These are phyloP conservation scores for Helianthus annuus DNA, from an alignment of 129 eudicot species.

Conservation along the genomic window HanXRQr2.0-SUNRISE NC_035437.2:73857818-73858317, in stretches of 20 bases:
- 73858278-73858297: conserved; percentile 10
- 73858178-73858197: not conserved
- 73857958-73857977: too few relatives aligned
- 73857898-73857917: not conserved
- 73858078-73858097: conserved; percentile 6
- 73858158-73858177: not conserved
- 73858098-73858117: conserved; percentile 15
- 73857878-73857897: conserved; percentile 22
- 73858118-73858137: conserved; percentile 18
- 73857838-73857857: conserved; percentile 26
- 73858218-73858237: not conserved
- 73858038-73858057: not conserved
- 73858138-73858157: not conserved
- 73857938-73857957: not conserved
- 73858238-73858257: conserved; percentile 16
- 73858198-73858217: not conserved
- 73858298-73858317: not conserved
- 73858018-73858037: not conserved
- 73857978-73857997: too few relatives aligned
- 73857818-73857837: conserved; percentile 36
- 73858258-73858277: conserved; percentile 6
- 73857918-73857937: not conserved
- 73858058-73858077: conserved; percentile 1
- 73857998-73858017: too few relatives aligned
- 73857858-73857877: conserved; percentile 31